These are phyloP conservation scores for Tetrapisispora namnaoensis DNA, from an alignment of 805 yeast species.

Conservation along the genomic window DNA sequence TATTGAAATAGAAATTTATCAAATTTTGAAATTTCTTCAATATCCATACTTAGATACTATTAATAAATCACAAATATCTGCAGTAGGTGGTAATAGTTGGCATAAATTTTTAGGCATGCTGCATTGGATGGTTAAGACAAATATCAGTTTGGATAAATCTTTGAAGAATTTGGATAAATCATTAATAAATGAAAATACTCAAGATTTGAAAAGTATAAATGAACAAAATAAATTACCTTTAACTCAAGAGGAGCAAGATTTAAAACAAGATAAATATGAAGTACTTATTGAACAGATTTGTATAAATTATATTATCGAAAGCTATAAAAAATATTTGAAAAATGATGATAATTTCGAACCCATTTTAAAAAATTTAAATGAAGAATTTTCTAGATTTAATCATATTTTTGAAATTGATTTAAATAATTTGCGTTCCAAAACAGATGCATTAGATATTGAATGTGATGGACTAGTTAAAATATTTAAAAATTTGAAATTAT, in stretches of 20 bases:
- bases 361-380: constrained; percentile 45
- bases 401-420: constrained; percentile 41
- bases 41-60: constrained; percentile 78
- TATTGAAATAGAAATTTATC: constrained; percentile 67
- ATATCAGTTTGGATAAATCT: constrained; percentile 32
- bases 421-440: constrained; percentile 32
- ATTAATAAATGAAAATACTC: constrained; percentile 21
- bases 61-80: constrained; percentile 76
- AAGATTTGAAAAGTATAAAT: constrained; percentile 21
- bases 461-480: constrained; percentile 37
- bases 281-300: constrained; percentile 36
- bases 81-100: constrained; percentile 89
- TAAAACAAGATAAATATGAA: constrained; percentile 29
- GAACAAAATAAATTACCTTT: constrained; percentile 11
- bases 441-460: constrained; percentile 32
- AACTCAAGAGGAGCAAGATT: constrained; percentile 24
- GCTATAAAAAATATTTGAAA: constrained; percentile 58
- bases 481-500: constrained; percentile 38
- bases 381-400: constrained; percentile 44
- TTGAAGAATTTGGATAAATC: constrained; percentile 16
- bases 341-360: constrained; percentile 46
- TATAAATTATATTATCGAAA: constrained; percentile 50
- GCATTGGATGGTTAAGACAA: constrained; percentile 67
- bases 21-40: constrained; percentile 49
- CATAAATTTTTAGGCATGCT: constrained; percentile 72